These are phyloP conservation scores for Phoenix roebelenii DNA, from an alignment of 176 grass and related monocot species.

Conservation along the genomic window DNA sequence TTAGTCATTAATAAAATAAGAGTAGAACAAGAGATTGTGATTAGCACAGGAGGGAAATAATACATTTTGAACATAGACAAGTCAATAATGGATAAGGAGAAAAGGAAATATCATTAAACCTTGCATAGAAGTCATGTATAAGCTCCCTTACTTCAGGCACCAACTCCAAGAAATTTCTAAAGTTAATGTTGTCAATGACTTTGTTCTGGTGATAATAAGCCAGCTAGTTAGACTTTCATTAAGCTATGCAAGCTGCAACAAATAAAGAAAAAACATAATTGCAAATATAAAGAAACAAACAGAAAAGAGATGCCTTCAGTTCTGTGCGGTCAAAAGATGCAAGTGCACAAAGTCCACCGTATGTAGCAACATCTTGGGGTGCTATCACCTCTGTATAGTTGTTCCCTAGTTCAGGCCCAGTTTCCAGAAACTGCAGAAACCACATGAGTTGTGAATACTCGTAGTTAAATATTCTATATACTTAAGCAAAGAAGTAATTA, in stretches of 20 bases:
- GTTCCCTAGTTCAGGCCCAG: slow-evolving; percentile 76
- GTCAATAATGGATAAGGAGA: too few relatives aligned
- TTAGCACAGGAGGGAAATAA: too few relatives aligned
- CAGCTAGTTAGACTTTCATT: too few relatives aligned
- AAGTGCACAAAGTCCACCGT: slow-evolving; percentile 93
- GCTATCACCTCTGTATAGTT: slow-evolving; percentile 94
- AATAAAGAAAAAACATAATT: slow-evolving; percentile 4
- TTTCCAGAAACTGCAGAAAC: slow-evolving; percentile 68
- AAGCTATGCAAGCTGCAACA: neutral
- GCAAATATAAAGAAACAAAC: neutral
- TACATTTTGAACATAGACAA: too few relatives aligned
- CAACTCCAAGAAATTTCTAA: slow-evolving; percentile 94
- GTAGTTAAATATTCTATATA: too few relatives aligned
- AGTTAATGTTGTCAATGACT: slow-evolving; percentile 89
- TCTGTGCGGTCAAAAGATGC: slow-evolving; percentile 98
- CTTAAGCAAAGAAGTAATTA: too few relatives aligned
- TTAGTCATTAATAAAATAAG: too few relatives aligned
- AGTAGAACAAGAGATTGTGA: too few relatives aligned
- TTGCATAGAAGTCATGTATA: slow-evolving; percentile 97
- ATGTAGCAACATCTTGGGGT: slow-evolving; percentile 90
- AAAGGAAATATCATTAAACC: slow-evolving; percentile 21
- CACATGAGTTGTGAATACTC: neutral
- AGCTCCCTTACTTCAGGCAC: slow-evolving; percentile 96
- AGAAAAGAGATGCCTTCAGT: slow-evolving; percentile 53
- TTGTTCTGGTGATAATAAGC: slow-evolving; percentile 39